Base-by-base conservation (phyloP, 306 rosid species). In the Nissolia schottii region DNA sequence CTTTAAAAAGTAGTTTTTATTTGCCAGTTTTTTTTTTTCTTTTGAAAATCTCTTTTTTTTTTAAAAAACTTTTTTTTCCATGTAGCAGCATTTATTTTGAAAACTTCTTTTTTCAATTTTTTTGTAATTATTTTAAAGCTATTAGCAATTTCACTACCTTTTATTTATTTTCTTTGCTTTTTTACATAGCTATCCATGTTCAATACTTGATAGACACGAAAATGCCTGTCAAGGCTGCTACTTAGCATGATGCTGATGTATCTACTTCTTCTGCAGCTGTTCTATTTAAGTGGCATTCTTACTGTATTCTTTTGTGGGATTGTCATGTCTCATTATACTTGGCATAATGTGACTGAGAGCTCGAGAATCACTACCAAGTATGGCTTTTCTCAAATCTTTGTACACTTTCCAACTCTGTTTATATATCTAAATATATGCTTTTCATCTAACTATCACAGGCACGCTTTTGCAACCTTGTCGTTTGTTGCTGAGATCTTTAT, bases 251-350 rank as follows among this genome's bases (percentile, higher is more conserved):
- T 68, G 43, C 69, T 81, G 74, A 65, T 67, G 27, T 70, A 37
- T 74, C 76, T 83, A 46, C 53, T 29, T 76, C 18, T 73, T 71
- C 54, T 88, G 88, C 91, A 94, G 99, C 81, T 94, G 62, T 77
- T 70, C 74, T 76, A 86, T 84, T 74, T 94, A 74, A 94, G 99
- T 82, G 97, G 97, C 82, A 79, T 94, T 77, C 97, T 94, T 79
- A 91, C 99, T 0, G 99, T 94, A 43, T 94, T 94, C 95, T 94
- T 94, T 76, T 94, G 97, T 71, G 99, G 99, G 77, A 94, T 94
- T 67, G 96, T 91, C 22, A 94, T 94, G 99, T 94, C 99, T n/a
- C 99, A 94, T 72, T 94, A 94, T 87, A 89, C 97, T 8, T 94
- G 97, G 97, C 97, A 94, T 75, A 91, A 94, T 74, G 97, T 94